These are phyloP conservation scores for Yarrowia galli DNA, from an alignment of 1,139 yeast species.

Conservation along the genomic window DNA sequence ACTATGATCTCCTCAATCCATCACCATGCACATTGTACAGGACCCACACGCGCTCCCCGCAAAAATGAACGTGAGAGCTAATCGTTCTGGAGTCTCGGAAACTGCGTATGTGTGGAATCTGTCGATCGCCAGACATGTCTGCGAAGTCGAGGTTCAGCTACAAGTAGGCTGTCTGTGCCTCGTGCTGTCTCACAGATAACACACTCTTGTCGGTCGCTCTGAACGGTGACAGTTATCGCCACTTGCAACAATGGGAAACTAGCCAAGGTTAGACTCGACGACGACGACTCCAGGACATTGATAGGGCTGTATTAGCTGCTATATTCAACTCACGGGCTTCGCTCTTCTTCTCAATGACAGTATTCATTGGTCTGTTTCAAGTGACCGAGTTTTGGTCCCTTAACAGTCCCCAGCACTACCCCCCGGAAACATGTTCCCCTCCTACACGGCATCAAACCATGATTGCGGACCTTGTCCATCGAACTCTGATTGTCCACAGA, in stretches of 20 bases:
- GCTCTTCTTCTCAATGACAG: not conserved
- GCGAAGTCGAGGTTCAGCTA: not conserved
- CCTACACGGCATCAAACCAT: conserved; percentile 31
- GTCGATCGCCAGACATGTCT: not conserved
- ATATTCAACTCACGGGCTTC: not conserved
- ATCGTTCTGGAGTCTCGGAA: not conserved
- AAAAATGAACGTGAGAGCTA: not conserved
- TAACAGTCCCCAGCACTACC: not conserved
- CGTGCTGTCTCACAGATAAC: conserved; percentile 29
- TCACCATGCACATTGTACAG: not conserved
- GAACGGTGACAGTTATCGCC: not conserved
- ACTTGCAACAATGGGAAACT: not conserved
- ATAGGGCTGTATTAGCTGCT: not conserved
- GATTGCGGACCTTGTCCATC: conserved; percentile 27
- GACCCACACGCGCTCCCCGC: conserved; percentile 8
- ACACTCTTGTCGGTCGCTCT: not conserved
- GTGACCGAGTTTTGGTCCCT: not conserved
- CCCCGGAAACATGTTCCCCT: conserved; percentile 13
- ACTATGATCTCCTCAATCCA: too few species aligned
- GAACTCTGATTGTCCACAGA: not conserved
- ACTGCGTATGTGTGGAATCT: not conserved
- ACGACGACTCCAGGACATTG: not conserved
- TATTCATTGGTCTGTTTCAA: not conserved
- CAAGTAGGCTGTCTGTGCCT: not conserved
- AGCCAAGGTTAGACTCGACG: conserved; percentile 8